Evolutionary conservation across 1,284 basidiomycete species (phyloP).

Genomic region (Meripilus lineatus): DNA sequence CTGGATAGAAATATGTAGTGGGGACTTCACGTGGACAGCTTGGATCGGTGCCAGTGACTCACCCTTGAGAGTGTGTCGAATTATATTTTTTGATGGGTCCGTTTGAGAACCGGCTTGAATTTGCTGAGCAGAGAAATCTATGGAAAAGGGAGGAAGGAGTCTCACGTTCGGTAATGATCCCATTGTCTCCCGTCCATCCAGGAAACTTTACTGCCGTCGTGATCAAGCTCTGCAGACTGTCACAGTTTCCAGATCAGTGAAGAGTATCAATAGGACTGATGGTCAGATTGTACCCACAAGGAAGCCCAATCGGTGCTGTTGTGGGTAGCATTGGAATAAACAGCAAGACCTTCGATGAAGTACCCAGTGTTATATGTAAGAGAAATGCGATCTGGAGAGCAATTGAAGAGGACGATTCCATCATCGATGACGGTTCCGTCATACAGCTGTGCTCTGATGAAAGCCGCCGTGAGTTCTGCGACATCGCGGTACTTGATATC

Average conservation of each 20-base stretch:
- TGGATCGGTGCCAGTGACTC: too few species aligned
- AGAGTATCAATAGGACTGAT: too few species aligned
- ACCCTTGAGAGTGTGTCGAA: background rate
- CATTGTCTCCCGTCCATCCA: constrained; percentile 1
- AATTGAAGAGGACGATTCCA: background rate
- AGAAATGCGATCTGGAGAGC: background rate
- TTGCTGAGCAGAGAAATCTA: background rate
- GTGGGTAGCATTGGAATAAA: constrained; percentile 5
- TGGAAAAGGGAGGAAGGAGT: background rate
- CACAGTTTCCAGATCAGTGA: background rate
- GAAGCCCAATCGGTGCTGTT: background rate
- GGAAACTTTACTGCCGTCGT: constrained; percentile 2
- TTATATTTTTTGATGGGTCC: background rate
- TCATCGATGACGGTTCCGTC: constrained; percentile 4
- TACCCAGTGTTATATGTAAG: constrained; percentile 2
- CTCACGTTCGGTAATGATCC: constrained; percentile 4
- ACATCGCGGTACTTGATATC: background rate
- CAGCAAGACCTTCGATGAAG: too few species aligned
- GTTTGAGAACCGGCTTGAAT: background rate
- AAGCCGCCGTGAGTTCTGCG: constrained; percentile 6
- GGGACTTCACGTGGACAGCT: background rate
- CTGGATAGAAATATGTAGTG: background rate
- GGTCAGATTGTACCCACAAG: constrained; percentile 1
- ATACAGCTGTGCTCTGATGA: constrained; percentile 3
- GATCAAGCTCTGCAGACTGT: constrained; percentile 4